Evolutionary conservation across 345 rosid genomes (phyloP).

Genomic region (Trapa bicornis): DNA sequence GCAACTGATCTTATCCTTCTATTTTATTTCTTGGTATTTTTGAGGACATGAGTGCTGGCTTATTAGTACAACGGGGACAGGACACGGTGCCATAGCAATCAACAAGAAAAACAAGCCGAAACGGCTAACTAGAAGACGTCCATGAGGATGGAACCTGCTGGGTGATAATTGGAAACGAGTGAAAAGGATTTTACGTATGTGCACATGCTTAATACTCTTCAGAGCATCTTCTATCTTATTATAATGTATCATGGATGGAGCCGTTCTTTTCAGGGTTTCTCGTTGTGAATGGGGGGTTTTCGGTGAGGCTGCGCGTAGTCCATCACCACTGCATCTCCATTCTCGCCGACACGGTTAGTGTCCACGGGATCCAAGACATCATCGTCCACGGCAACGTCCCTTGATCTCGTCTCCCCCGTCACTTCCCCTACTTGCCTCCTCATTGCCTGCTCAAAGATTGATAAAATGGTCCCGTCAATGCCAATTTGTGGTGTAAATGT

Average conservation of each 20-base stretch:
- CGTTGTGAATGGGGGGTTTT: constrained; percentile 91
- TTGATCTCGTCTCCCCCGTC: neutral
- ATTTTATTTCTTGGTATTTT: too few species aligned
- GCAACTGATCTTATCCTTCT: too few species aligned
- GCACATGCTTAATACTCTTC: neutral
- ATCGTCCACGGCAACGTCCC: constrained; percentile 2
- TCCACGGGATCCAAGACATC: constrained; percentile 21
- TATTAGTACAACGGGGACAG: too few species aligned
- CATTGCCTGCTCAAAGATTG: neutral
- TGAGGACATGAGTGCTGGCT: too few species aligned
- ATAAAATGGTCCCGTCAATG: neutral
- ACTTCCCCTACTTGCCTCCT: constrained; percentile 2
- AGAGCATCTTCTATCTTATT: neutral
- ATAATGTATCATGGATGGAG: too few species aligned
- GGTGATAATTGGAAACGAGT: neutral
- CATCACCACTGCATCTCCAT: constrained; percentile 33
- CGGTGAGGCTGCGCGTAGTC: constrained; percentile 38
- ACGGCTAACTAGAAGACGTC: neutral
- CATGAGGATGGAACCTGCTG: neutral
- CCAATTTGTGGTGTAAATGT: too few species aligned
- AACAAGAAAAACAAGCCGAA: neutral
- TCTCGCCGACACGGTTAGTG: constrained; percentile 21
- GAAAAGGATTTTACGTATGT: neutral
- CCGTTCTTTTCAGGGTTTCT: constrained; percentile 24
- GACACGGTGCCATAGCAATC: too few species aligned